Conservation (phyloP, 2,329 filamentous ascomycete genomes). For the Cordyceps cicadae region DNA sequence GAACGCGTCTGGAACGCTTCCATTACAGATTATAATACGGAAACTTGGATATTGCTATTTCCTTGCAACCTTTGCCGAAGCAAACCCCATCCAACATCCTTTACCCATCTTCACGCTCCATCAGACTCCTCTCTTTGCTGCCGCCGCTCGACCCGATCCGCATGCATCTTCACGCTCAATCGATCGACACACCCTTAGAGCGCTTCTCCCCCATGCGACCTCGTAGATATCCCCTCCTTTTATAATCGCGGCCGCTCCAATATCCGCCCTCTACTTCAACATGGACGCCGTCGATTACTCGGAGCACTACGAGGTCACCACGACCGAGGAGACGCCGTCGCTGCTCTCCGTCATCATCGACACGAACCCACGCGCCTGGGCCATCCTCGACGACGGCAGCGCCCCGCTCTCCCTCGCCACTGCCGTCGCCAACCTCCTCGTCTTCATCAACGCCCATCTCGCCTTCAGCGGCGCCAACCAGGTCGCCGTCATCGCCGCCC, state of each 20-base stretch:
- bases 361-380: constrained; percentile 94
- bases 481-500: constrained; percentile 83
- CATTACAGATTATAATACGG: background rate
- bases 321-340: constrained; percentile 58
- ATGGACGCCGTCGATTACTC: constrained; percentile 52
- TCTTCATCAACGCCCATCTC: constrained; percentile 95
- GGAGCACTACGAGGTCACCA: constrained; percentile 50
- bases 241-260: background rate
- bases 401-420: constrained; percentile 77
- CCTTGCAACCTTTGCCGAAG: background rate
- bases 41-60: no score
- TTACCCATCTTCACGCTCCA: background rate
- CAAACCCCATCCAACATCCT: background rate
- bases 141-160: background rate
- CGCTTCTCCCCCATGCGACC: background rate
- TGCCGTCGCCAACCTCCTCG: constrained; percentile 78
- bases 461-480: constrained; percentile 91
- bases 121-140: background rate
- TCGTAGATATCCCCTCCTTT: constrained; percentile 14
- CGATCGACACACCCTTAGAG: background rate
- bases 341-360: constrained; percentile 88
- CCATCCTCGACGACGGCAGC: constrained; percentile 56
- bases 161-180: background rate
- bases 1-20: background rate
- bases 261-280: constrained; percentile 15